phyloP scores from a whole-genome alignment of 768 basidiomycete species.

The Pleurotus salmoneostramineus region DNA sequence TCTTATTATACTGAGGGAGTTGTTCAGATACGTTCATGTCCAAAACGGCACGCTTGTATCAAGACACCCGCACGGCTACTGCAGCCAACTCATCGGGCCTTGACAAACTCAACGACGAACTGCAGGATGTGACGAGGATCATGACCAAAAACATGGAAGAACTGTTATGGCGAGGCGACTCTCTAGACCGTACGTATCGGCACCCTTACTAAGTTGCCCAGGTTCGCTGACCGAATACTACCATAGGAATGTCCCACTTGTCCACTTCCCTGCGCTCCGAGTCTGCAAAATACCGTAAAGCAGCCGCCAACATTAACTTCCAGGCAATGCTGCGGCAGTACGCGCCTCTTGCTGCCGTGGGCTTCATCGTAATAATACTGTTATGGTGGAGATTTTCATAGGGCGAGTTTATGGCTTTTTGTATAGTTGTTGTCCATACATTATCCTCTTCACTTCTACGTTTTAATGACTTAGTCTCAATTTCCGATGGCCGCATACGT shows the following conservation, averaged over 20 bases:
- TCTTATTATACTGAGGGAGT: neutral
- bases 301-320: slow-evolving; percentile 90
- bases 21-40: slow-evolving; percentile 94
- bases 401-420: slow-evolving; percentile 8
- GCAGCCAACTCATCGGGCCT: slow-evolving; percentile 64
- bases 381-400: slow-evolving; percentile 77
- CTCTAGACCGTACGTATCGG: slow-evolving; percentile 78
- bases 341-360: slow-evolving; percentile 85
- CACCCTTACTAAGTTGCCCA: neutral
- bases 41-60: slow-evolving; percentile 93
- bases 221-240: neutral
- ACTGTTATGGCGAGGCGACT: slow-evolving; percentile 95
- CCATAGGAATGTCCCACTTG: slow-evolving; percentile 90
- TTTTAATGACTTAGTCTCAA: neutral
- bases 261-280: slow-evolving; percentile 93
- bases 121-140: slow-evolving; percentile 97
- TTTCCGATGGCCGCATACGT: neutral
- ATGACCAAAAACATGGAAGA: slow-evolving; percentile 99
- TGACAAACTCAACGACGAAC: slow-evolving; percentile 90
- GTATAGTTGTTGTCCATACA: slow-evolving; percentile 10
- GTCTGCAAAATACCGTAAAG: slow-evolving; percentile 96
- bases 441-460: slow-evolving; percentile 1
- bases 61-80: slow-evolving; percentile 84
- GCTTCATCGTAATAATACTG: slow-evolving; percentile 72
- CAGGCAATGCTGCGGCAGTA: slow-evolving; percentile 94